A percentile compares a stretch with the other conserved stretches of the same genome.
phyloP scores from a whole-genome alignment of 768 basidiomycete species.

The Trametes coccinea region DNA sequence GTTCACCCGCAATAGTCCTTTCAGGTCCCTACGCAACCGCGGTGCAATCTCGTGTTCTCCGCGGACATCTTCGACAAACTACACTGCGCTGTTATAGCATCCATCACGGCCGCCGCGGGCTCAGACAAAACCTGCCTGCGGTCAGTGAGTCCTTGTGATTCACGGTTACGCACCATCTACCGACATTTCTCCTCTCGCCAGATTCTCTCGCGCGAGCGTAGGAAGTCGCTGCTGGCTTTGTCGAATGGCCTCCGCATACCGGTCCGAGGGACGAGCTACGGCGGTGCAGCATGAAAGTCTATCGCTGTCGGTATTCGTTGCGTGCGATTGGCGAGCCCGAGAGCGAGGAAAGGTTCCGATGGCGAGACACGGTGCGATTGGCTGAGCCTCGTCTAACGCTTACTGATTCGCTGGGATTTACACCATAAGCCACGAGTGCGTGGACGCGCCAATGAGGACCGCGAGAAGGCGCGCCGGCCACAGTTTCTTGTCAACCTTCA shows the following conservation, averaged over 20 bases:
- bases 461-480: not conserved
- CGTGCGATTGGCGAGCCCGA: not conserved
- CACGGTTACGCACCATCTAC: not conserved
- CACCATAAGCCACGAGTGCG: not conserved
- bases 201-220: not conserved
- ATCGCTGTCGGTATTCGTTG: not conserved
- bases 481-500: not conserved
- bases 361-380: constrained; percentile 2
- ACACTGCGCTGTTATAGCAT: too few relatives aligned
- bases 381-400: constrained; percentile 3
- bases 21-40: not conserved
- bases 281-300: not conserved
- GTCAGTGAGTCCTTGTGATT: not conserved
- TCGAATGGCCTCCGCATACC: not conserved
- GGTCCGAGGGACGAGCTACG: not conserved
- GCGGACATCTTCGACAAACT: not conserved
- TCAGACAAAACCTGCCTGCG: not conserved
- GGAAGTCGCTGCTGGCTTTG: not conserved
- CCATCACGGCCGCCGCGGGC: not conserved
- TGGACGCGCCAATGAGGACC: not conserved
- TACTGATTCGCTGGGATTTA: not conserved
- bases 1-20: too few relatives aligned
- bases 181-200: constrained; percentile 5
- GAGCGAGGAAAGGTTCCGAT: not conserved
- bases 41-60: not conserved